These are phyloP conservation scores for Hevea brasiliensis DNA, from an alignment of 345 rosid genomes.

Conservation along the genomic window DNA sequence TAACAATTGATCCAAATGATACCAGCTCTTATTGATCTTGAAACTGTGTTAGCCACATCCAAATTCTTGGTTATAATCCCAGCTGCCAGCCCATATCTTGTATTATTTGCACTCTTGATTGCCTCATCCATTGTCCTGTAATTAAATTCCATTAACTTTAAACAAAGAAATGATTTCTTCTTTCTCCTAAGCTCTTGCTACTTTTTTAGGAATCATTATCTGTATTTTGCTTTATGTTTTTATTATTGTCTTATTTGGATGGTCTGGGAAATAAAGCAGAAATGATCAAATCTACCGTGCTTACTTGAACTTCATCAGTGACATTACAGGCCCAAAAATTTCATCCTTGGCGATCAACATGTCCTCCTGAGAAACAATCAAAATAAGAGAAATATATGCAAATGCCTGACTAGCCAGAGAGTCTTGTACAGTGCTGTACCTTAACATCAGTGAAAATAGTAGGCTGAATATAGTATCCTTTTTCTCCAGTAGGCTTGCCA, in stretches of 20 bases:
- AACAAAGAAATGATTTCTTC: neutral
- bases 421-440: slow-evolving; percentile 30
- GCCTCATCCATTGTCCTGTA: slow-evolving; percentile 68
- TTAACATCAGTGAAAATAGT: slow-evolving; percentile 62
- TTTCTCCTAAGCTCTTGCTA: too few relatives aligned
- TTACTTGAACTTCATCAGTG: slow-evolving; percentile 76
- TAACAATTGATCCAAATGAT: slow-evolving; percentile 74
- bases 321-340: slow-evolving; percentile 87
- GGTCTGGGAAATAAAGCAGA: neutral
- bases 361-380: slow-evolving; percentile 46
- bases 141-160: neutral
- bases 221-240: too few relatives aligned
- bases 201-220: too few relatives aligned
- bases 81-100: slow-evolving; percentile 73
- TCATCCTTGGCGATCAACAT: slow-evolving; percentile 66
- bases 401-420: too few relatives aligned
- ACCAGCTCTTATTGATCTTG: slow-evolving; percentile 66
- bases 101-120: slow-evolving; percentile 51
- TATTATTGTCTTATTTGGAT: too few relatives aligned
- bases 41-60: slow-evolving; percentile 61
- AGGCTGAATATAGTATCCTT: slow-evolving; percentile 70
- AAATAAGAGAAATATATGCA: too few relatives aligned
- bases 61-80: slow-evolving; percentile 64
- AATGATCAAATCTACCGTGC: neutral
- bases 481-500: slow-evolving; percentile 48